These are phyloP conservation scores for Hypoxylon sp. DNA, from an alignment of 2,329 filamentous ascomycete genomes.

Conservation along the genomic window DNA sequence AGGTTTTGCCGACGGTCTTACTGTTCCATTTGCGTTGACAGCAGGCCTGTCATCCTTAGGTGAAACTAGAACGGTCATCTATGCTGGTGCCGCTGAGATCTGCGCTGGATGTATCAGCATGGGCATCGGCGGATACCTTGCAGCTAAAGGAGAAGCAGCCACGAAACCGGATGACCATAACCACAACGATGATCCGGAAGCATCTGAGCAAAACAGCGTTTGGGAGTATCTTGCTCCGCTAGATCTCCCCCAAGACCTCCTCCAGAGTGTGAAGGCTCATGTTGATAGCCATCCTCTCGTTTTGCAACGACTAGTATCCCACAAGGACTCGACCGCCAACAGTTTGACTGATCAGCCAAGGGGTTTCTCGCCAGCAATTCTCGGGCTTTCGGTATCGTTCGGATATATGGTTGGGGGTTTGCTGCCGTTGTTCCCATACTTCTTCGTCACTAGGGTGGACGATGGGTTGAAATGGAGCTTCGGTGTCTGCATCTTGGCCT, in stretches of 20 bases:
- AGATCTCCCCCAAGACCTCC: conserved; percentile 47
- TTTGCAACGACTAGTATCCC: conserved; percentile 25
- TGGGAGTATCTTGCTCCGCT: conserved; percentile 49
- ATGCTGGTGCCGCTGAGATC: conserved; percentile 81
- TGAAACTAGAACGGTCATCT: conserved; percentile 76
- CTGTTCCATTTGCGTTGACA: conserved; percentile 83
- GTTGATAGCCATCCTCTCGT: conserved; percentile 38
- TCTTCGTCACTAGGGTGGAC: conserved; percentile 65
- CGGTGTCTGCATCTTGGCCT: conserved; percentile 70
- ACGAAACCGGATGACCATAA: conserved; percentile 2
- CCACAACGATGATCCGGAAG: conserved; percentile 57
- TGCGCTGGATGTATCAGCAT: conserved; percentile 83
- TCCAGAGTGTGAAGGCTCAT: conserved; percentile 47
- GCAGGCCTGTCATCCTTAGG: conserved; percentile 78
- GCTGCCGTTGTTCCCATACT: conserved; percentile 80
- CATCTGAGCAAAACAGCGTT: conserved; percentile 15
- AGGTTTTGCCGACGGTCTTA: conserved; percentile 83
- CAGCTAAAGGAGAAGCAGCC: conserved; percentile 68
- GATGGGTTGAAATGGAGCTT: conserved; percentile 72
- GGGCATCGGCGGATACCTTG: conserved; percentile 82
- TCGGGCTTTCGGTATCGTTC: conserved; percentile 75
- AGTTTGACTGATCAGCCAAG: conserved; percentile 56
- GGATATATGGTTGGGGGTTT: conserved; percentile 80
- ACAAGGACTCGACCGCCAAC: conserved; percentile 7
- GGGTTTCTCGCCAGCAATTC: conserved; percentile 63